Evolutionary conservation across 108 stramenopile genomes (phyloP).

Genomic region (Cyclostephanos tholiformis): DNA sequence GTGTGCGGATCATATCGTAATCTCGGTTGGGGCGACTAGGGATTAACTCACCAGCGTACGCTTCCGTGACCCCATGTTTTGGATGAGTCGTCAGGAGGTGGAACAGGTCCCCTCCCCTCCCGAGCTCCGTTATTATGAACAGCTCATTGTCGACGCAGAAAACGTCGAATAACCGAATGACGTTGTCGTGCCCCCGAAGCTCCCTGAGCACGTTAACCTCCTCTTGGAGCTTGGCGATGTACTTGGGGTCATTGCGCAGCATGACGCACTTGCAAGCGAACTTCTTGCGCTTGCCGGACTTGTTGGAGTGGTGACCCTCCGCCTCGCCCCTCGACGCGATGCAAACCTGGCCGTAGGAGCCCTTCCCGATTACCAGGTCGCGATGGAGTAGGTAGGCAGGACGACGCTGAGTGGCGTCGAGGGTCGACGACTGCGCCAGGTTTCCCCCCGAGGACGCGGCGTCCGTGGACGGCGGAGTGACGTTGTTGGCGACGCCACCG

Average conservation of each 20-base stretch:
- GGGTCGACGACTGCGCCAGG: conserved; percentile 22
- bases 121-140: conserved; percentile 85
- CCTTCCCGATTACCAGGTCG: conserved; percentile 89
- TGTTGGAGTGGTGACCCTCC: conserved; percentile 49
- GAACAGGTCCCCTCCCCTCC: conserved; percentile 89
- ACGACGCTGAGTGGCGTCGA: conserved; percentile 61
- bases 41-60: conserved; percentile 79
- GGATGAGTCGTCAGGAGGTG: conserved; percentile 91
- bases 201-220: conserved; percentile 91
- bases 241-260: conserved; percentile 88
- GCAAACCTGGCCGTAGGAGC: conserved; percentile 91
- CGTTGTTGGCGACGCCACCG: conserved; percentile 22
- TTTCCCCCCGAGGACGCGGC: conserved; percentile 6
- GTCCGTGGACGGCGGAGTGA: conserved; percentile 34
- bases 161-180: conserved; percentile 59
- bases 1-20: neutral
- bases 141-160: conserved; percentile 59
- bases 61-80: conserved; percentile 92
- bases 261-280: conserved; percentile 93
- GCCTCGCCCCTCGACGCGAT: conserved; percentile 85
- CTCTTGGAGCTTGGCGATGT: conserved; percentile 92
- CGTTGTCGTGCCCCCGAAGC: conserved; percentile 71
- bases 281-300: conserved; percentile 84
- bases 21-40: neutral
- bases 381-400: conserved; percentile 89